Base-by-base conservation (phyloP, 2,329 filamentous ascomycete species). In the Alternaria brassicae region DNA sequence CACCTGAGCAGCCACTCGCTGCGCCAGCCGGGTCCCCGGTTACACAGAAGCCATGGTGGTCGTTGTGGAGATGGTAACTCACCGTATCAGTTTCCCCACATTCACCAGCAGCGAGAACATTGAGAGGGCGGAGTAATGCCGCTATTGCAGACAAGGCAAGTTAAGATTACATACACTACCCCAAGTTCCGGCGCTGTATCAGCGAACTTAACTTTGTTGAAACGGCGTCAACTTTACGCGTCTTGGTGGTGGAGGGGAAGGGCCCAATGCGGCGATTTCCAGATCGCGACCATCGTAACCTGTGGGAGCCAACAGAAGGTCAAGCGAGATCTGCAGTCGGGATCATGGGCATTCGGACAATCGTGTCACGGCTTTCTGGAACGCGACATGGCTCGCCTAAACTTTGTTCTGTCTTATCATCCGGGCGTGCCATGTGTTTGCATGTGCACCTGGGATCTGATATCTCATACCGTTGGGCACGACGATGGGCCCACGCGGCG, bases 1-100 rank as follows among this genome's bases (percentile, higher is more conserved):
- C 40, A 36, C 60, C 37, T 37, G 65, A 65, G 55, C 52, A 67
- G 53, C 40, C 63, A 58, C 45, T 53, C 52, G 61, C 63, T 58
- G 56, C 67, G 56, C 61, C 62, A 40, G 25, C 34, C 58, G 66
- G 52, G 30, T 53, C 63, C 40, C 57, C 60, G 63, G 68, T 68
- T 40, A 50, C 65, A 67, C 69, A 71, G 54, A 74, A 69, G 53
- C 49, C 73, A 57, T 76, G 71, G 73, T 77, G 75, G 75, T 68
- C 61, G 57, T 45, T 76, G 27, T 77, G 74, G 75, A 63, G 70
- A 57, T 78, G 69, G 76, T 62, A 53, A 50, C 48, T 61, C 48
- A 56, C 42, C 53, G 60, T 62, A 36, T 56, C 54, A 58, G 59
- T 41, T 55, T 50, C 23, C 57, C 61, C 58, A 53, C 61, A 55